A percentile compares a stretch with the other conserved stretches of the same genome.
Conservation (phyloP, 768 basidiomycete species). For the Rubroboletus pulcherrimus region DNA sequence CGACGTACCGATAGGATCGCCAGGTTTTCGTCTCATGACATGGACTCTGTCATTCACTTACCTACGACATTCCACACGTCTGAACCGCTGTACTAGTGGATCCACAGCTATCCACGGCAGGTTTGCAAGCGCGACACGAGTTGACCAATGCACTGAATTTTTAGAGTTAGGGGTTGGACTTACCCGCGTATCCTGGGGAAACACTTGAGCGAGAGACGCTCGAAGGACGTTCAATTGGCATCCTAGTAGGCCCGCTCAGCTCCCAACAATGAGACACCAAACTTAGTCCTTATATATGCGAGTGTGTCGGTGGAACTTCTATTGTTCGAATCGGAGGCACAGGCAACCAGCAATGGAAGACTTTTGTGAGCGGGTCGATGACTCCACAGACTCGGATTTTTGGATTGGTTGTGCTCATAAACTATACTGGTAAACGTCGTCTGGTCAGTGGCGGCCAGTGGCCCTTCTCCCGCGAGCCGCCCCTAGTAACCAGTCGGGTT, state of each 20-base stretch:
- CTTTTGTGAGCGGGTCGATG: conserved; percentile 14
- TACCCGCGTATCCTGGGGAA: neutral
- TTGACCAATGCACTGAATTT: neutral
- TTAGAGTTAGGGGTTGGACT: neutral
- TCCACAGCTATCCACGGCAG: neutral
- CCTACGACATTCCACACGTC: conserved; percentile 1
- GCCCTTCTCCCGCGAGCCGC: conserved; percentile 25
- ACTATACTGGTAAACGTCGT: neutral
- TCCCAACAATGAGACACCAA: neutral
- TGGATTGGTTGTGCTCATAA: neutral
- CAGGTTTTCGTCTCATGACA: neutral
- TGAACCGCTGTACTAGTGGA: neutral
- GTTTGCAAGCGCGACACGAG: neutral
- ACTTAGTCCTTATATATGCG: conserved; percentile 14
- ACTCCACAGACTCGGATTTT: neutral
- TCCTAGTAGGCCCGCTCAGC: neutral
- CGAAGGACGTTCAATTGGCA: neutral
- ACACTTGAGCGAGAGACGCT: neutral
- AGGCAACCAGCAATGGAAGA: neutral
- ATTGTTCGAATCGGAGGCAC: conserved; percentile 8
- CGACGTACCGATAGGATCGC: conserved; percentile 16
- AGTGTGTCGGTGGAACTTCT: neutral
- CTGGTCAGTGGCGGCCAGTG: too few relatives aligned
- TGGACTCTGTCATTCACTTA: conserved; percentile 2
- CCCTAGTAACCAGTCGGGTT: neutral